phyloP scores from a whole-genome alignment of 805 yeast genomes.

The Wickerhamomyces silvicola region DNA sequence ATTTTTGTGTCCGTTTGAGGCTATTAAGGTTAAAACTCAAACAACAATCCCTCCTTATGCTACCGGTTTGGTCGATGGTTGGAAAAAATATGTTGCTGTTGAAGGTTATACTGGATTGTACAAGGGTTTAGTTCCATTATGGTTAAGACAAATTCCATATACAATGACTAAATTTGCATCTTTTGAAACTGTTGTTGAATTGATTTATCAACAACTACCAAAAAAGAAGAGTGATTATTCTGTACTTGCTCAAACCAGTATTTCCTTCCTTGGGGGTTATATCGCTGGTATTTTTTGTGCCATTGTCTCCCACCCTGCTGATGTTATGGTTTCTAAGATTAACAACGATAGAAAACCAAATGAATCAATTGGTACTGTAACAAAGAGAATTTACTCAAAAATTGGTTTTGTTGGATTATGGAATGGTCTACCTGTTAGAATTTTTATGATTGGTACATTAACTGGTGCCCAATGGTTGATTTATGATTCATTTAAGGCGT shows the following conservation, averaged over 20 bases:
- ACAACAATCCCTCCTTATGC: slow-evolving; percentile 88
- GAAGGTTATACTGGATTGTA: slow-evolving; percentile 76
- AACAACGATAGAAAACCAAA: slow-evolving; percentile 62
- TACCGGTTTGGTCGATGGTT: slow-evolving; percentile 54
- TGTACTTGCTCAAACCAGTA: slow-evolving; percentile 80
- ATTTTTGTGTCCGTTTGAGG: slow-evolving; percentile 88
- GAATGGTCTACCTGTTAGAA: slow-evolving; percentile 93
- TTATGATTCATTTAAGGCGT: slow-evolving; percentile 94
- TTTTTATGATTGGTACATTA: slow-evolving; percentile 94
- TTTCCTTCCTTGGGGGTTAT: slow-evolving; percentile 92
- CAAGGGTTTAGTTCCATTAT: slow-evolving; percentile 85
- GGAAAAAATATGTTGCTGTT: slow-evolving; percentile 52
- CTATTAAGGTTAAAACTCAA: slow-evolving; percentile 91
- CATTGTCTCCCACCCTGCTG: slow-evolving; percentile 96
- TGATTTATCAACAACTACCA: slow-evolving; percentile 69
- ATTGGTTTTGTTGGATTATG: slow-evolving; percentile 91
- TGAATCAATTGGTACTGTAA: slow-evolving; percentile 63
- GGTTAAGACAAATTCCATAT: slow-evolving; percentile 98
- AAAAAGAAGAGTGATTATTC: slow-evolving; percentile 67
- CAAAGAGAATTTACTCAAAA: slow-evolving; percentile 64
- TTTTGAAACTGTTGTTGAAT: slow-evolving; percentile 84
- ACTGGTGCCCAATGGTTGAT: slow-evolving; percentile 97
- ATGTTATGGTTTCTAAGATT: slow-evolving; percentile 93
- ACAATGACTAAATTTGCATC: slow-evolving; percentile 96
- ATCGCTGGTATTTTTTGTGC: slow-evolving; percentile 98